These are phyloP conservation scores for Colletotrichum gloeosporioides DNA, from an alignment of 2,329 filamentous ascomycete species.

Conservation along the genomic window DNA sequence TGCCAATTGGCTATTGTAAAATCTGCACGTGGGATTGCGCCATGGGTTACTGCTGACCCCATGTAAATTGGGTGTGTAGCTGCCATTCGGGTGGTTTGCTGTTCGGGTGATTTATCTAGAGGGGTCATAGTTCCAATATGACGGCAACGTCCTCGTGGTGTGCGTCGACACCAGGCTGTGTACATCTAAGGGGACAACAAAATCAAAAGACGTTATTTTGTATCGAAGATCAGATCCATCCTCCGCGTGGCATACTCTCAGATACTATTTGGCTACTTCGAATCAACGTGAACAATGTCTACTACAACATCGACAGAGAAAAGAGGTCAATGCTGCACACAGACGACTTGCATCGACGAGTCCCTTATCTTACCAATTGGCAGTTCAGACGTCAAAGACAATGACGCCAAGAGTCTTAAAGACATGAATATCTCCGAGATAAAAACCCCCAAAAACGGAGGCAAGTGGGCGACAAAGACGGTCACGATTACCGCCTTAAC, in stretches of 20 bases:
- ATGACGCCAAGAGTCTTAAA: background rate
- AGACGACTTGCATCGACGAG: background rate
- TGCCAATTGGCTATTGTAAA: background rate
- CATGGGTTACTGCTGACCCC: no score
- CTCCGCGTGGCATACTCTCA: background rate
- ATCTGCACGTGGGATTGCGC: no score
- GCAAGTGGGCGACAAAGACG: background rate
- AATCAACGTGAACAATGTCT: background rate
- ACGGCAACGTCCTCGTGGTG: background rate
- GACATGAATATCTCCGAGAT: background rate
- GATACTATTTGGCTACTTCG: background rate
- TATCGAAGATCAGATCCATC: background rate
- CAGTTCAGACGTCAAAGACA: background rate
- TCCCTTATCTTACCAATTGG: background rate
- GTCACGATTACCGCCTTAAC: background rate
- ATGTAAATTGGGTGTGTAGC: background rate
- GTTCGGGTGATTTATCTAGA: background rate
- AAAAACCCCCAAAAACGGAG: accelerated
- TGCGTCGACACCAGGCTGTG: background rate
- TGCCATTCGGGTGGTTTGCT: background rate
- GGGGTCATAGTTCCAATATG: background rate
- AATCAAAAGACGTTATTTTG: background rate
- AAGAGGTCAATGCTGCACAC: background rate
- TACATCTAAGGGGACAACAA: background rate
- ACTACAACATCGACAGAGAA: background rate